phyloP scores from a whole-genome alignment of 2,329 filamentous ascomycete genomes.

The Pseudodiploospora longispora region DNA sequence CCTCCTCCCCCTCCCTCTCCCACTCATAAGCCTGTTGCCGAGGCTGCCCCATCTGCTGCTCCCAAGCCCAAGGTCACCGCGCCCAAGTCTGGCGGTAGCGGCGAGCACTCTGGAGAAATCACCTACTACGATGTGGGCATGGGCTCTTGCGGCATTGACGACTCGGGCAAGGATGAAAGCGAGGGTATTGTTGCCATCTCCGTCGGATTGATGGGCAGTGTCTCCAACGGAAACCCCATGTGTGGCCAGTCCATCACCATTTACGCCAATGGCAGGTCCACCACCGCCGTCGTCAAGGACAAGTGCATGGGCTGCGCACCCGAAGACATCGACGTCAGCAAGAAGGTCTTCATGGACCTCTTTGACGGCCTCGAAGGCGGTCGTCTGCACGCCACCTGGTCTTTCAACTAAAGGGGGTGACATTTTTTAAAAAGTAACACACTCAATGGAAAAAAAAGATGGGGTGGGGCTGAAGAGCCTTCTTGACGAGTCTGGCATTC shows the following conservation, averaged over 20 bases:
- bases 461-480: too few species aligned
- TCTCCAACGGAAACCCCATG: constrained; percentile 59
- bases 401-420: constrained; percentile 29
- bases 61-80: constrained; percentile 9
- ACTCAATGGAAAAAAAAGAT: too few species aligned
- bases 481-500: too few species aligned
- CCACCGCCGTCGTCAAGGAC: constrained; percentile 56
- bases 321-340: constrained; percentile 52
- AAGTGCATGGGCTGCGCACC: constrained; percentile 64
- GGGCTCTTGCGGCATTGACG: constrained; percentile 59
- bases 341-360: constrained; percentile 47
- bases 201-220: constrained; percentile 50
- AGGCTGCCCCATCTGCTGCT: constrained; percentile 8
- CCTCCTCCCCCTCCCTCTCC: constrained; percentile 9
- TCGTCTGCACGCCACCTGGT: constrained; percentile 36
- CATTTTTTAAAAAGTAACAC: too few species aligned
- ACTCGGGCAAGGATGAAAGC: constrained; percentile 43
- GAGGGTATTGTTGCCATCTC: constrained; percentile 65
- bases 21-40: constrained; percentile 12
- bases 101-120: constrained; percentile 50
- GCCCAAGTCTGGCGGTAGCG: constrained; percentile 5
- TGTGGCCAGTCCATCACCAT: constrained; percentile 65
- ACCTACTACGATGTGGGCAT: constrained; percentile 67
- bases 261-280: constrained; percentile 48
- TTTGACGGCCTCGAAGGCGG: constrained; percentile 37